phyloP scores from a whole-genome alignment of 352 stramenopile genomes.

The Globisporangium splendens region DNA sequence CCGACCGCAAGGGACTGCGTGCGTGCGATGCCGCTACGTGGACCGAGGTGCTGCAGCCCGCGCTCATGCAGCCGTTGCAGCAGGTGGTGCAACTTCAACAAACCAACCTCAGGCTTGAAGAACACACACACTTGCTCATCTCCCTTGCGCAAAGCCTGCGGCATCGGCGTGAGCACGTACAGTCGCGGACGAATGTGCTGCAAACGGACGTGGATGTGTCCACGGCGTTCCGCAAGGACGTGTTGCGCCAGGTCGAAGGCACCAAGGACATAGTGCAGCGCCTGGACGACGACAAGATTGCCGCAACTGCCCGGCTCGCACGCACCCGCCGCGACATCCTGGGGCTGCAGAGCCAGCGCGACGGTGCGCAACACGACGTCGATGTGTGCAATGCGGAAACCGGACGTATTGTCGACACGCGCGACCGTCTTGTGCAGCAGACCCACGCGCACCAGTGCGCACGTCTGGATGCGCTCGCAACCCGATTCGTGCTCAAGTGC shows the following conservation, averaged over 20 bases:
- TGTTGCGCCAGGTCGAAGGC: slow-evolving; percentile 22
- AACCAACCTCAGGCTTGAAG: slow-evolving; percentile 11
- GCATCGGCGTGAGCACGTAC: slow-evolving; percentile 1
- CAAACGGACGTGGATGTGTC: slow-evolving; percentile 17
- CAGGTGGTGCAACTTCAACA: slow-evolving; percentile 24
- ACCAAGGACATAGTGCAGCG: slow-evolving; percentile 5
- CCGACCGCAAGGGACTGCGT: slow-evolving; percentile 32
- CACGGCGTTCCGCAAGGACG: slow-evolving; percentile 19
- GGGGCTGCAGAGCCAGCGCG: slow-evolving; percentile 6
- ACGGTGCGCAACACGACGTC: slow-evolving; percentile 17
- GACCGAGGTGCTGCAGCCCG: slow-evolving; percentile 26
- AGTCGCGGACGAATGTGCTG: slow-evolving; percentile 11
- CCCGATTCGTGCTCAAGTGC: slow-evolving; percentile 21
- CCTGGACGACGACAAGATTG: neutral
- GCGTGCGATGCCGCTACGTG: slow-evolving; percentile 32
- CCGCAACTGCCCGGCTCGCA: slow-evolving; percentile 17
- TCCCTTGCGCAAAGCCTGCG: slow-evolving; percentile 11
- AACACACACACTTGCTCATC: slow-evolving; percentile 14
- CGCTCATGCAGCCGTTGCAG: slow-evolving; percentile 29
- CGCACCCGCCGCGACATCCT: slow-evolving; percentile 21
- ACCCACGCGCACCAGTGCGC: slow-evolving; percentile 2
- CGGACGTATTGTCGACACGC: slow-evolving; percentile 9
- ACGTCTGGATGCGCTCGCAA: slow-evolving; percentile 7
- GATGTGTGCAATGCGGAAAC: slow-evolving; percentile 2
- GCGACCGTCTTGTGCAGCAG: slow-evolving; percentile 8